A percentile compares a stretch with the other conserved stretches of the same genome.
These are phyloP conservation scores for Fusarium praegraminearum DNA, from an alignment of 2,329 filamentous ascomycete species.

Conservation along the genomic window DNA sequence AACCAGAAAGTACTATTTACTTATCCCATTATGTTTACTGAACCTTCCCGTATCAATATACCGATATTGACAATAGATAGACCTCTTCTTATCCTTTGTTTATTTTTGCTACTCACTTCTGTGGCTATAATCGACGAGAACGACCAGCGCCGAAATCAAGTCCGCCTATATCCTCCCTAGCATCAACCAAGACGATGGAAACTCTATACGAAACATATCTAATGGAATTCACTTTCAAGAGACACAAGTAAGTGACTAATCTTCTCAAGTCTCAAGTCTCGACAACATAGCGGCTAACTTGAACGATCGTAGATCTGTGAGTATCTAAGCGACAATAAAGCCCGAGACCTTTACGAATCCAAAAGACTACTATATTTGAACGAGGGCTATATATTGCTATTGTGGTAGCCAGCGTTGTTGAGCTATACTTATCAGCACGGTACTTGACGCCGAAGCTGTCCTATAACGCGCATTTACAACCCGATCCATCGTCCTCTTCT, in stretches of 20 bases:
- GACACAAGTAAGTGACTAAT: not conserved
- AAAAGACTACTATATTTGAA: constrained; percentile 54
- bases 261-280: not conserved
- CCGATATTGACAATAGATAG: not conserved
- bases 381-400: not conserved
- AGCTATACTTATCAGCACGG: not conserved
- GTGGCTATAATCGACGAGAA: not conserved
- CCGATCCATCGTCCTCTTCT: not conserved
- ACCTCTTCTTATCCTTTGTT: not conserved
- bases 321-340: too few species aligned
- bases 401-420: not conserved
- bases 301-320: not conserved
- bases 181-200: not conserved
- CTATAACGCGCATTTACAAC: not conserved
- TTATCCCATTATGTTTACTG: not conserved
- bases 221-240: not conserved
- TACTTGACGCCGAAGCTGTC: not conserved
- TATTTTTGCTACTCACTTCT: not conserved
- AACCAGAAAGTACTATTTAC: not conserved
- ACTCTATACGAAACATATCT: not conserved
- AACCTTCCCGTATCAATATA: not conserved
- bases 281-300: not conserved
- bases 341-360: too few species aligned
- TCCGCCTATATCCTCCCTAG: not conserved
- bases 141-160: not conserved